phyloP scores from a whole-genome alignment of 2,329 filamentous ascomycete species.

The Claviceps purpurea region DNA sequence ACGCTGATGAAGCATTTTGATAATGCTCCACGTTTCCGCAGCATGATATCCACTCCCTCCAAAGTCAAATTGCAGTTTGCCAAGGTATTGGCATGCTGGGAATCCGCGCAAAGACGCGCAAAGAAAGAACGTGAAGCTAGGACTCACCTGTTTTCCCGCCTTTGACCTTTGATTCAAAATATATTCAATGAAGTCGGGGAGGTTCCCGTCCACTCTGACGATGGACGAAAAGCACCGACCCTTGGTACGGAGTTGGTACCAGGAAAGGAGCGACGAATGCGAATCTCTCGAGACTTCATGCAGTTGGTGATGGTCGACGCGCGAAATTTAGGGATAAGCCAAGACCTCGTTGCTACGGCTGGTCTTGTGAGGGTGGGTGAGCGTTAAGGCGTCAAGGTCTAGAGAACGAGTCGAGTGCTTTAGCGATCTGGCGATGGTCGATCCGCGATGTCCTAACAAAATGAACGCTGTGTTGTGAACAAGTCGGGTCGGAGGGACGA shows the following conservation, averaged over 20 bases:
- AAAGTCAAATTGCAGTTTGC: not conserved
- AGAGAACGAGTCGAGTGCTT: conserved; percentile 2
- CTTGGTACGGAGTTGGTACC: conserved; percentile 10
- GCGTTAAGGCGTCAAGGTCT: conserved; percentile 2
- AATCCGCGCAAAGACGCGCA: not conserved
- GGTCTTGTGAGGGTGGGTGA: conserved; percentile 2
- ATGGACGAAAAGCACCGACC: conserved; percentile 13
- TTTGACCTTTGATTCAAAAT: not conserved
- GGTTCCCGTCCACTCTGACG: conserved; percentile 11
- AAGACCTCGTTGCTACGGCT: not conserved
- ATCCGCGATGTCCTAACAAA: conserved; percentile 5
- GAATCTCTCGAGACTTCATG: not conserved
- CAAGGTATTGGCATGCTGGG: not conserved
- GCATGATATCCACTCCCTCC: not conserved
- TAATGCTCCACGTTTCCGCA: not conserved
- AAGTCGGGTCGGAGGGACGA: conserved; percentile 13
- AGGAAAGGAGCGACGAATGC: not conserved
- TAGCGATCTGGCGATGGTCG: conserved; percentile 1
- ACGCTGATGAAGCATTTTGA: not conserved
- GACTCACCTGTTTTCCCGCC: not conserved
- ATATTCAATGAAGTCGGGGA: conserved; percentile 10
- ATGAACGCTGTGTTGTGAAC: conserved; percentile 7
- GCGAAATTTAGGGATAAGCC: conserved; percentile 6
- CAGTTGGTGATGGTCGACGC: conserved; percentile 2
- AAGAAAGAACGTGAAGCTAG: not conserved